Base-by-base conservation (phyloP, 176 grass and related monocot species). In the Hordeum marinum region DNA sequence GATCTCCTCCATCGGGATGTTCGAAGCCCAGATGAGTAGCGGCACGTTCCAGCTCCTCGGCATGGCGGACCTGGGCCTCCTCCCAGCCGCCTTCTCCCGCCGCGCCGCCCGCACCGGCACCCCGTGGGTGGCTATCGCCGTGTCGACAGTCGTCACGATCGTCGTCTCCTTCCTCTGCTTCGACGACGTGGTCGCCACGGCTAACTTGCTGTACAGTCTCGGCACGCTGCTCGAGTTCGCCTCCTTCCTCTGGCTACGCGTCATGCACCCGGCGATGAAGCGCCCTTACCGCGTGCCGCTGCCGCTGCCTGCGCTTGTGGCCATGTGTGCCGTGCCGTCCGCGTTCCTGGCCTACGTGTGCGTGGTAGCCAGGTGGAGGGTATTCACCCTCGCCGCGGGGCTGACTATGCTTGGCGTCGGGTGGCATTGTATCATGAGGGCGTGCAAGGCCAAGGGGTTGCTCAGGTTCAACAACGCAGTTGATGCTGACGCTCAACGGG, bases 191-290 rank as follows among this genome's bases (percentile, higher is more conserved):
- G 82, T 91, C 0, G 86, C 77, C 29, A 81, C 82, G 0, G 82
- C 86, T 72, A 91, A 88, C 75, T 82, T 88, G 43, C 73, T 91
- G 13, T 88, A 88, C 78, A 61, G 82, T 67, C 80, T 91, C 1
- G 90, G 82, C 36, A 85, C 86, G 86, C 50, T 91, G 17, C 83
- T 88, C 35, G 86, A 85, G 82, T 91, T 91, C 61, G 82, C 68
- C 0, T 72, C 52, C 15, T 55, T 55, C 52, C 52, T 55, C 52
- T 55, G 18, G 18, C 52, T 55, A 6, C 52, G 52, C 72, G 34
- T 63, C 34, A 75, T 1, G 21, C 40, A 3, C 11, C 86, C 86
- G 0, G 18, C 77, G 17, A 78, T 87, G 7, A 70, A 80, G 79
- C 71, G 90, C 1, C 86, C 90, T 8, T 91, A 88, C 77, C 64